Evolutionary conservation across 495 filamentous ascomycete species (phyloP), one percentile per base, ranked within the genome.

Genomic region (Penicillium mononematosum): DNA sequence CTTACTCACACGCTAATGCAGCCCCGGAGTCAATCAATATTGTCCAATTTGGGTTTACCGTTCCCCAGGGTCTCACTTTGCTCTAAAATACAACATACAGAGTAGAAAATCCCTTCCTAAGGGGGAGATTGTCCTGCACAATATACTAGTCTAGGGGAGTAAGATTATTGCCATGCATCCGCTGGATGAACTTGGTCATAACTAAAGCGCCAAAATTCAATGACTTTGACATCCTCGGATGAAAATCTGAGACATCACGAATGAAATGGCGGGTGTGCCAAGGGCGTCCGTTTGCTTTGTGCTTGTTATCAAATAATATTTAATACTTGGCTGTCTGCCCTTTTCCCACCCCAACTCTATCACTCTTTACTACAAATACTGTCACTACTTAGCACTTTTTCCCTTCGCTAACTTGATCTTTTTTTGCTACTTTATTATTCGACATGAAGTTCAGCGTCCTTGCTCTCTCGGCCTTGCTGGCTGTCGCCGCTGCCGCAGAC

Each of bases 381-480:
- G 51, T 59, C 43, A 44, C 56, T 62, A 55, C 45, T 46, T 58
- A 47, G 17, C 50, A 27, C 14, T 7, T 16, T 29, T 42, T 42
- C 6, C 36, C 27, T 14, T 52, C 22, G 14, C 22, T 57, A 20
- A 25, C 60, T n/a, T n/a, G 8, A 50, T 24, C n/a, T 16, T 17
- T 58, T 6, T 51, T 67, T 51, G 41, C 47, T 10, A 53, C 27
- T 46, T 17, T 17, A 52, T 45, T 32, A 41, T 34, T 61, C 71
- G 70, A 55, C 36, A 78, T 78, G 76, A 77, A 78, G 71, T 52
- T 78, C 66, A 74, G 55, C 52, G 22, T 76, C 49, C 25, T 79
- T 47, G 67, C 69, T 36, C 54, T 79, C 31, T 65, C 72, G 45
- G 61, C 68, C 39, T 57, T 77, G 36, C 55, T 75, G 46, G 70